Conservation (phyloP, 768 basidiomycete species). For the Leccinum variicolor region DNA sequence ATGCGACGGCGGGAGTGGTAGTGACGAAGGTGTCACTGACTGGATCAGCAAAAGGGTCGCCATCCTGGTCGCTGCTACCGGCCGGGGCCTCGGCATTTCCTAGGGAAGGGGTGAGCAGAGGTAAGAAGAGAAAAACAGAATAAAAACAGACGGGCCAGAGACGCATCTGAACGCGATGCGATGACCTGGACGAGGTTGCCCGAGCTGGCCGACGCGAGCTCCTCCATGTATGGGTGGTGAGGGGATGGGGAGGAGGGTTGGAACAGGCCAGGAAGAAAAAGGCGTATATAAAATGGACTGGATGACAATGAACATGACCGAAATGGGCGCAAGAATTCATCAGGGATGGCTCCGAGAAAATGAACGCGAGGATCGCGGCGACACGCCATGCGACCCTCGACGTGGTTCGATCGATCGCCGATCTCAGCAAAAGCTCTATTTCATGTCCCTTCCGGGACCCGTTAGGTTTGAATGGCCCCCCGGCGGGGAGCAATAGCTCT, state of each 20-base stretch:
- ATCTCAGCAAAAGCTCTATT: not conserved
- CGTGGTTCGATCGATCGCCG: not conserved
- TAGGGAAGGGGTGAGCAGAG: not conserved
- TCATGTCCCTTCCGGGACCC: not conserved
- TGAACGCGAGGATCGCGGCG: not conserved
- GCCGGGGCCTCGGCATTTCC: constrained; percentile 11
- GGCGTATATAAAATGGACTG: not conserved
- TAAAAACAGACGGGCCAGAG: constrained; percentile 9
- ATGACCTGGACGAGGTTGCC: not conserved
- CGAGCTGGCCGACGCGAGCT: not conserved
- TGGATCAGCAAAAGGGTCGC: constrained; percentile 11
- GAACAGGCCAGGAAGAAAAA: not conserved
- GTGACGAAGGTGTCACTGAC: constrained; percentile 1
- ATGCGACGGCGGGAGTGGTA: constrained; percentile 3
- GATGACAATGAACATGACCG: not conserved
- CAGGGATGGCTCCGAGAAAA: not conserved
- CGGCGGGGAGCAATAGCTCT: not conserved
- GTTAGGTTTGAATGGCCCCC: too few species aligned
- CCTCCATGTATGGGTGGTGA: constrained; percentile 1
- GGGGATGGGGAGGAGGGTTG: not conserved
- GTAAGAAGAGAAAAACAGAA: not conserved
- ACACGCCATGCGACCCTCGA: not conserved
- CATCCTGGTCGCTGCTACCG: not conserved
- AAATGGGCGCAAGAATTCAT: not conserved
- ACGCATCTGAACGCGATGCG: constrained; percentile 12